Base-by-base conservation (phyloP, 768 basidiomycete species). In the Mycena floridula region DNA sequence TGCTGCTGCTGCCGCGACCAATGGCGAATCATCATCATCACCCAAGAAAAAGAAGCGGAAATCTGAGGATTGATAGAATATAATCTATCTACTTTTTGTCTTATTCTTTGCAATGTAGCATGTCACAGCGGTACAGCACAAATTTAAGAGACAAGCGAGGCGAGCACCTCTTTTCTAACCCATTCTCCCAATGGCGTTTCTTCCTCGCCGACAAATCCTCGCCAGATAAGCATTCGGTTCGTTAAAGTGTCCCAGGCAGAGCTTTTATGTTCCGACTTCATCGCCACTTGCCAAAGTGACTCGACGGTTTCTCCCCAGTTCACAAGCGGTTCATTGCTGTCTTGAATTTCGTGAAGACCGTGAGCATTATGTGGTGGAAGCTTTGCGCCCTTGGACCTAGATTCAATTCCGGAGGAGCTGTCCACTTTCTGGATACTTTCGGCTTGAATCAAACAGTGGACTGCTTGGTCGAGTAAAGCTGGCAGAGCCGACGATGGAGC, bases 291-390 rank as follows among this genome's bases (percentile, higher is more conserved):
- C 81, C 82, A 83, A 9, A 89, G 68, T 18, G 54, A 55, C 52
- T 82, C 77, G 2, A 84, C 72, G 16, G 61, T 62, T 20, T 55
- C 53, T 0, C 79, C 77, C 79, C 81, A 85, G 2, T 58, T 44
- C 20, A 56, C 47, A 16, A 74, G 54, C 5, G 64, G 41, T 47
- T 66, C 54, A 15, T 52, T 43, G 20, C 46, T 25, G n/a, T 46
- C 39, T 16, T 53, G 55, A 20, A 54, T 45, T 28, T 71, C 65
- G 48, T 72, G 68, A 3, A 75, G 54, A 3, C 59, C 60, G 36
- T 56, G 60, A 0, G 65, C 63, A 13, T 50, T 52, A 40, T 73
- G 61, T 5, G 65, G 66, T 9, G 67, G 61, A 5, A 54, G 48
- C 13, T 50, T 41, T 7, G 53, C 55, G 9, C 50, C 44, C 1